A percentile compares a stretch with the other conserved stretches of the same genome.
These are phyloP conservation scores for Yarrowia sp. DNA, from an alignment of 805 yeast species.

Conservation along the genomic window DNA sequence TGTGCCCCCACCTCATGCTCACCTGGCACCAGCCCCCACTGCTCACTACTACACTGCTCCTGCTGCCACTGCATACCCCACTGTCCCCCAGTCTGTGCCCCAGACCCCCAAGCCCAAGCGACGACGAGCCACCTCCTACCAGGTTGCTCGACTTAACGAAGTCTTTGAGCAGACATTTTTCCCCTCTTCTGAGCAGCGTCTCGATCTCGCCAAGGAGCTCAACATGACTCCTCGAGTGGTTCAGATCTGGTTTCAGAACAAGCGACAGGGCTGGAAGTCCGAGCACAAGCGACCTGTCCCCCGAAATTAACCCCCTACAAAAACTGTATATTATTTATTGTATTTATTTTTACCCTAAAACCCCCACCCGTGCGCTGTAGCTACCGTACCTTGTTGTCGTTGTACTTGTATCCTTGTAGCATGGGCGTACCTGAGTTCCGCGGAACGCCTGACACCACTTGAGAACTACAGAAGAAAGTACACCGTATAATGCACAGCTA, in stretches of 20 bases:
- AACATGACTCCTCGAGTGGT: constrained; percentile 87
- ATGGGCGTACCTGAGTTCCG: no score
- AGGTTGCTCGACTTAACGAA: constrained; percentile 61
- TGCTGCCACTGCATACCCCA: constrained; percentile 12
- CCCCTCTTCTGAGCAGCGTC: constrained; percentile 71
- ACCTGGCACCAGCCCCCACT: neutral
- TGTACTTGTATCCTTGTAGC: no score
- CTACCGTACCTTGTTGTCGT: no score
- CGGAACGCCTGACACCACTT: no score
- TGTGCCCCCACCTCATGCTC: constrained; percentile 6
- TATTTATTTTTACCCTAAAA: neutral
- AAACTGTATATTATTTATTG: constrained; percentile 23
- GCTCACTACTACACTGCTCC: constrained; percentile 9
- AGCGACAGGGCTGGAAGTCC: constrained; percentile 48
- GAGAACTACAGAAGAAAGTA: no score
- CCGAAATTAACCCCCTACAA: constrained; percentile 27
- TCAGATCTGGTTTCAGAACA: constrained; percentile 87
- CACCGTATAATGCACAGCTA: no score
- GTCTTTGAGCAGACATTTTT: constrained; percentile 76
- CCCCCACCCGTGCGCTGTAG: no score
- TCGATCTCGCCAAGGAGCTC: constrained; percentile 66
- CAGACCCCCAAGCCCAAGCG: constrained; percentile 47
- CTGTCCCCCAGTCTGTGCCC: neutral
- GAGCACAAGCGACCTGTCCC: constrained; percentile 33
- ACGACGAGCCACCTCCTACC: constrained; percentile 77